Evolutionary conservation across 1,284 basidiomycete species (phyloP).

Genomic region (Cryptococcus sp.): DNA sequence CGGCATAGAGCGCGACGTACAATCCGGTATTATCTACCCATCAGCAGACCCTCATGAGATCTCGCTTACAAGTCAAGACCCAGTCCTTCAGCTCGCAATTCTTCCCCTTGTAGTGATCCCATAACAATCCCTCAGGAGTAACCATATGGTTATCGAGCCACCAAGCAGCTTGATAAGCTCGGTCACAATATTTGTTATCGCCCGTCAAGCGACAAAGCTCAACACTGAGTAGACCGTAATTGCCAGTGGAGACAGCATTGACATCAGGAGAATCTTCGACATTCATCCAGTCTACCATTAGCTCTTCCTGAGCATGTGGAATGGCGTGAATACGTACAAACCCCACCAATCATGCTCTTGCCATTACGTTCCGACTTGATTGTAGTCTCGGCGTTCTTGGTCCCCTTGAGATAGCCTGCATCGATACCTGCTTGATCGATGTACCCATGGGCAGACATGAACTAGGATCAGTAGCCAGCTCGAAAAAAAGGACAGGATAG

Average conservation of each 20-base stretch:
- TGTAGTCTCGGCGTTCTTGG: slow-evolving; percentile 10
- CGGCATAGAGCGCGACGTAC: slow-evolving; percentile 11
- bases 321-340: slow-evolving; percentile 9
- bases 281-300: slow-evolving; percentile 14
- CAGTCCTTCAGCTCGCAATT: slow-evolving; percentile 11
- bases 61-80: slow-evolving; percentile 14
- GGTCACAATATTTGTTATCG: slow-evolving; percentile 10
- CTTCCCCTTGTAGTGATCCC: slow-evolving; percentile 4
- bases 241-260: slow-evolving; percentile 16
- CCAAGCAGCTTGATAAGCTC: slow-evolving; percentile 1
- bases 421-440: slow-evolving; percentile 4
- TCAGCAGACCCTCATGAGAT: neutral
- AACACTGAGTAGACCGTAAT: slow-evolving; percentile 12
- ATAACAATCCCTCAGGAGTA: slow-evolving; percentile 4
- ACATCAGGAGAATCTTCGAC: slow-evolving; percentile 1
- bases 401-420: slow-evolving; percentile 11
- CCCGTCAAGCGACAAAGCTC: slow-evolving; percentile 11
- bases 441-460: slow-evolving; percentile 5
- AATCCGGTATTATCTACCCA: slow-evolving; percentile 13
- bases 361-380: slow-evolving; percentile 9
- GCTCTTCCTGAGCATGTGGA: too few species aligned
- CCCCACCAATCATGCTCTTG: slow-evolving; percentile 15
- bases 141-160: slow-evolving; percentile 14
- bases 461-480: slow-evolving; percentile 1
- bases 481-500: neutral